Percentiles rank a stretch among this genome's conserved stretches.
phyloP scores from a whole-genome alignment of 306 rosid species.

The Fagus crenata region DNA sequence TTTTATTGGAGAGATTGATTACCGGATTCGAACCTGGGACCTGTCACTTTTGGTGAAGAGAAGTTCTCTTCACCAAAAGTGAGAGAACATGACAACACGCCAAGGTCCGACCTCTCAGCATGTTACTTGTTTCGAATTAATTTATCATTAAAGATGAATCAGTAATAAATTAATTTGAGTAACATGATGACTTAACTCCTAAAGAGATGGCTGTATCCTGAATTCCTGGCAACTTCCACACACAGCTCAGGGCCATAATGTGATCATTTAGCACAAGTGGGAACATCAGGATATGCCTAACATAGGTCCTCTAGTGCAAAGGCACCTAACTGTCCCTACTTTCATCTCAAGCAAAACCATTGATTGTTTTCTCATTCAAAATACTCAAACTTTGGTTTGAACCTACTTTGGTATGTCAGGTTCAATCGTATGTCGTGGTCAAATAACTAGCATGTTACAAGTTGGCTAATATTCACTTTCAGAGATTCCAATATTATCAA shows the following conservation, averaged over 20 bases:
- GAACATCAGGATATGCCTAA: conserved; percentile 39
- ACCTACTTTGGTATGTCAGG: conserved; percentile 13
- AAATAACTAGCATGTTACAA: neutral
- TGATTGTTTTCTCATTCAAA: conserved; percentile 27
- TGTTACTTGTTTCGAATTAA: too few relatives aligned
- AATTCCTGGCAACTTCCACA: conserved; percentile 37
- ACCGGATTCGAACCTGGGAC: too few relatives aligned
- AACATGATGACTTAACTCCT: conserved; percentile 10
- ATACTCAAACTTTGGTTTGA: conserved; percentile 7
- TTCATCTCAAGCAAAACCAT: conserved; percentile 33
- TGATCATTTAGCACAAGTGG: conserved; percentile 29
- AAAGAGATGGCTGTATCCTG: conserved; percentile 17
- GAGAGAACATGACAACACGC: too few relatives aligned
- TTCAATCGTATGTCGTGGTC: conserved; percentile 1
- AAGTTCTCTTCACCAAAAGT: too few relatives aligned
- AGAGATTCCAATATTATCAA: neutral
- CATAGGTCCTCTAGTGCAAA: conserved; percentile 35
- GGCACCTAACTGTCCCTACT: conserved; percentile 48
- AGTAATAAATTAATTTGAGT: too few relatives aligned
- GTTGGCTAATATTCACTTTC: neutral
- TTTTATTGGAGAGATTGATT: too few relatives aligned
- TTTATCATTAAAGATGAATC: too few relatives aligned
- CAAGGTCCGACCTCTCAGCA: too few relatives aligned
- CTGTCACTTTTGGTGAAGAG: too few relatives aligned
- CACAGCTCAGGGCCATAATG: conserved; percentile 38